Evolutionary conservation across 2,329 filamentous ascomycete genomes (phyloP).

Genomic region (Chaetoscypha palmicola): DNA sequence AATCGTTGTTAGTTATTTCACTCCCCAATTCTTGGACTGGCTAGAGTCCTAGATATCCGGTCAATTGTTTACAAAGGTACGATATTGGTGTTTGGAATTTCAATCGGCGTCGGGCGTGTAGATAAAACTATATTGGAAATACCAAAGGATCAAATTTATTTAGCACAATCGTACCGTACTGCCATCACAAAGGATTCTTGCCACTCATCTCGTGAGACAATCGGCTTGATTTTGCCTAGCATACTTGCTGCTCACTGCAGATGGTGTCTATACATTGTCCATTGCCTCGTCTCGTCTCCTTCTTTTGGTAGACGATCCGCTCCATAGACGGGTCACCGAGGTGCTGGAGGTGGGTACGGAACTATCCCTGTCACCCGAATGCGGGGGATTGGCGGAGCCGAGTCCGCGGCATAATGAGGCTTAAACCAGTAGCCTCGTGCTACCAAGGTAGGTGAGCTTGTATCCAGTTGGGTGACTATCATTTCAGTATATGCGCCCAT

Average conservation of each 20-base stretch:
- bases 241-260: background rate
- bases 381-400: background rate
- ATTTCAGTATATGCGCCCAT: no score
- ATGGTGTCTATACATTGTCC: background rate
- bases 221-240: no score
- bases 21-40: constrained; percentile 70
- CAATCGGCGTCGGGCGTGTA: background rate
- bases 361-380: background rate
- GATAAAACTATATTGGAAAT: background rate
- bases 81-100: background rate
- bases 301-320: background rate
- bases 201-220: no score
- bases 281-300: background rate
- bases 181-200: no score
- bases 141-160: no score
- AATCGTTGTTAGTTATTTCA: constrained; percentile 92
- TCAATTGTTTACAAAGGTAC: background rate
- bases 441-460: no score
- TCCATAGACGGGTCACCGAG: no score
- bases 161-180: no score
- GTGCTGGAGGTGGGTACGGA: background rate
- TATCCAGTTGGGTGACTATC: no score
- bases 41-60: constrained; percentile 40
- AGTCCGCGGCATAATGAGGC: background rate
- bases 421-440: background rate